phyloP scores from a whole-genome alignment of 768 basidiomycete species.

The Hypsizygus marmoreus region DNA sequence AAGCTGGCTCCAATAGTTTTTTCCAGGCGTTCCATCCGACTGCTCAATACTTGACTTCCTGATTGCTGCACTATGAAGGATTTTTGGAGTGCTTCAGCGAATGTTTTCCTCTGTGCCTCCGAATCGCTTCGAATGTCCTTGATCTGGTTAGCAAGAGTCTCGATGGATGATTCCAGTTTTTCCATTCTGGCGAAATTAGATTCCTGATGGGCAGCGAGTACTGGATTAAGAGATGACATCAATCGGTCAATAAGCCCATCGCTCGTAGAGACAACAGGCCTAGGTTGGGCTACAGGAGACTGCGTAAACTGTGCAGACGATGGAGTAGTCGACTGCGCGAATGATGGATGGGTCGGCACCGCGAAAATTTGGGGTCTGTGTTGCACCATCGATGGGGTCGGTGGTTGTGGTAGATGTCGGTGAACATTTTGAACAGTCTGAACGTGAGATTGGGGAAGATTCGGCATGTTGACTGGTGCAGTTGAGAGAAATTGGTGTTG shows the following conservation, averaged over 20 bases:
- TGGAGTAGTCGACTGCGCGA: too few species aligned
- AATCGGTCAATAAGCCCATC: constrained; percentile 1
- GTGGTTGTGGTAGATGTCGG: neutral
- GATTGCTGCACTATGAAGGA: constrained; percentile 11
- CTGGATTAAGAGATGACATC: constrained; percentile 4
- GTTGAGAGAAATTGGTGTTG: neutral
- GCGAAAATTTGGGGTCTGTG: neutral
- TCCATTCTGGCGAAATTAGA: constrained; percentile 10
- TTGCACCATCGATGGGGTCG: neutral
- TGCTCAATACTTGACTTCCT: neutral
- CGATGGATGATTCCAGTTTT: constrained; percentile 7
- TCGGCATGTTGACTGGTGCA: neutral
- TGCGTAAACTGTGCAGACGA: neutral
- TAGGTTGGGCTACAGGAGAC: neutral
- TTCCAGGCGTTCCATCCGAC: constrained; percentile 20
- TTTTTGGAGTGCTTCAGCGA: constrained; percentile 14
- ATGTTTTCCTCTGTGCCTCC: constrained; percentile 5
- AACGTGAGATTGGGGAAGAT: neutral
- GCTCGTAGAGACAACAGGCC: neutral
- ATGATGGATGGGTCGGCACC: neutral
- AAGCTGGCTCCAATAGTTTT: constrained; percentile 15
- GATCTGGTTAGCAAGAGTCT: constrained; percentile 11
- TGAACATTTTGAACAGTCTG: neutral
- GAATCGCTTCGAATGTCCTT: constrained; percentile 10
- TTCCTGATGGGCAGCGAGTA: constrained; percentile 6